Percentiles rank a stretch among this genome's conserved stretches.
Conservation (phyloP, 139 green algal species). For the Chlamydomonas incerta region DNA sequence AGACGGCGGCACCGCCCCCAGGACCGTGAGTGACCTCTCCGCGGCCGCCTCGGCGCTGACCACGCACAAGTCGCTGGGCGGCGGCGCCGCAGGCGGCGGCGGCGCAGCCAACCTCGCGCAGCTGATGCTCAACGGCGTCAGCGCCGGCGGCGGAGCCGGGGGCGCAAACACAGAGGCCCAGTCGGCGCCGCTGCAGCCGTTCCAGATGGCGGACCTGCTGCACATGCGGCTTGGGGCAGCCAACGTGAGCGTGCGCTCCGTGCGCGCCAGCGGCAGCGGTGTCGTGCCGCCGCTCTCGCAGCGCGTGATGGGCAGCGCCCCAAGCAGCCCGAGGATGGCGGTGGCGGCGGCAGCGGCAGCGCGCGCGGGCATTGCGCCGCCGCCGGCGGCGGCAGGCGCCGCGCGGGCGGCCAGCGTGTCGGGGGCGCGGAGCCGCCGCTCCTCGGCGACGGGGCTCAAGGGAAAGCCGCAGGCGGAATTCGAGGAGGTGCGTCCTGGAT, state of each 20-base stretch:
- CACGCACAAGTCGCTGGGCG: too few relatives aligned
- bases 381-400: background rate
- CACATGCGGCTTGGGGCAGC: background rate
- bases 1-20: too few relatives aligned
- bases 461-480: background rate
- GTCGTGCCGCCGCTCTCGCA: background rate
- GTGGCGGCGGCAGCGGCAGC: background rate
- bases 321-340: background rate
- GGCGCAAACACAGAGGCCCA: background rate
- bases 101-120: too few relatives aligned
- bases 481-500: background rate
- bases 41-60: too few relatives aligned
- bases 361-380: background rate
- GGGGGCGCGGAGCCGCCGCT: too few relatives aligned
- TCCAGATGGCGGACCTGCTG: conserved; percentile 11
- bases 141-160: background rate
- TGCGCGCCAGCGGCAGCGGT: conserved; percentile 9
- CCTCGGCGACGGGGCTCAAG: background rate
- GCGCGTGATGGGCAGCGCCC: background rate
- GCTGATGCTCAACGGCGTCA: background rate
- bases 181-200: background rate
- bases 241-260: conserved; percentile 24
- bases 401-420: background rate
- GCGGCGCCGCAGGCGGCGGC: too few relatives aligned
- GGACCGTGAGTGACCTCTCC: too few relatives aligned